Evolutionary conservation across 352 stramenopile species (phyloP).

Genomic region (Pythium aquatile): DNA sequence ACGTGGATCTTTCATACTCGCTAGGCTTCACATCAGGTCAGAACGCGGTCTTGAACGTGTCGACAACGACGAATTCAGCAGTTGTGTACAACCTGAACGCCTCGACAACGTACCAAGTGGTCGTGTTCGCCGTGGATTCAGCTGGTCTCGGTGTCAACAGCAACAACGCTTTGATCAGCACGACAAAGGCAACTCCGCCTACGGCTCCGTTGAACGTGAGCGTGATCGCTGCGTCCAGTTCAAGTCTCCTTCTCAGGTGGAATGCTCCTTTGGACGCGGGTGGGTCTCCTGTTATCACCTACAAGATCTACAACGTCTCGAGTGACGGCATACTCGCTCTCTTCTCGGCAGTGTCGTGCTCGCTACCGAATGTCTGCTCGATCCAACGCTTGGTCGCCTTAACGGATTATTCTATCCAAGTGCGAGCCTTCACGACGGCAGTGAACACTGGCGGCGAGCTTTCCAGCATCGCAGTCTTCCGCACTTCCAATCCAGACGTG

Average conservation of each 20-base stretch:
- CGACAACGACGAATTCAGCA: slow-evolving; percentile 1
- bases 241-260: slow-evolving; percentile 46
- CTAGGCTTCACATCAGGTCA: slow-evolving; percentile 25
- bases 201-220: slow-evolving; percentile 34
- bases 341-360: slow-evolving; percentile 34
- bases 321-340: slow-evolving; percentile 7
- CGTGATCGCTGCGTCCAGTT: slow-evolving; percentile 36
- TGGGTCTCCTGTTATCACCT: slow-evolving; percentile 42
- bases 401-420: slow-evolving; percentile 42
- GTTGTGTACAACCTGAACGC: slow-evolving; percentile 42
- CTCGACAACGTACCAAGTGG: slow-evolving; percentile 48
- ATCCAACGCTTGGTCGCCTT: slow-evolving; percentile 40
- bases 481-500: slow-evolving; percentile 39
- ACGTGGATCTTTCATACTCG: slow-evolving; percentile 30
- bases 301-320: slow-evolving; percentile 44
- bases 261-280: slow-evolving; percentile 44
- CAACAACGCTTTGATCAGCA: slow-evolving; percentile 30
- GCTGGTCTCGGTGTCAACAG: slow-evolving; percentile 26
- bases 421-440: slow-evolving; percentile 30
- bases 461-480: slow-evolving; percentile 24
- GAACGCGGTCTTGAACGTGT: slow-evolving; percentile 16
- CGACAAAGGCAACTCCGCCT: slow-evolving; percentile 22
- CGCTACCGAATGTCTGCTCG: slow-evolving; percentile 33
- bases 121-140: slow-evolving; percentile 36
- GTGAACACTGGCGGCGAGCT: slow-evolving; percentile 32